phyloP scores from a whole-genome alignment of 768 basidiomycete genomes.

The Agaricus blazei region DNA sequence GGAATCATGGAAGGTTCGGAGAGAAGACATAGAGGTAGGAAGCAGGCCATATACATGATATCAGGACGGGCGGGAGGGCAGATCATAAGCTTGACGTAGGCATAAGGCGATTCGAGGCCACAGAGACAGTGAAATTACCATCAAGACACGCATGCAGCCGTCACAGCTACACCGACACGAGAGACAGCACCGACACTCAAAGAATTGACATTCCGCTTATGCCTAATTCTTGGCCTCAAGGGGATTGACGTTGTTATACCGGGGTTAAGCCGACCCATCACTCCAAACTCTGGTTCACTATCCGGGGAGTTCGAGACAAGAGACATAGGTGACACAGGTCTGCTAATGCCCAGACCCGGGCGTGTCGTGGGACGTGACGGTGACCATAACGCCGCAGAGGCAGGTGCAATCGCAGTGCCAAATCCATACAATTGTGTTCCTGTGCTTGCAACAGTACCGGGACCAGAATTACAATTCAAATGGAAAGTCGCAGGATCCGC shows the following conservation, averaged over 20 bases:
- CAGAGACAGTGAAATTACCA: background rate
- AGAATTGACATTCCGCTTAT: background rate
- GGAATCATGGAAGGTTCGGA: background rate
- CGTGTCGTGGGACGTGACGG: background rate
- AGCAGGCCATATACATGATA: background rate
- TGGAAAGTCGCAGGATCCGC: background rate
- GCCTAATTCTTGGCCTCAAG: background rate
- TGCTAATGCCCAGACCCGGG: background rate
- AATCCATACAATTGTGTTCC: background rate
- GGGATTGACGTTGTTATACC: too few relatives aligned
- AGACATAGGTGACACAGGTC: conserved; percentile 1
- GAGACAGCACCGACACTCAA: background rate
- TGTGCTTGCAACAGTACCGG: background rate
- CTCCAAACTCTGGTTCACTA: conserved; percentile 1
- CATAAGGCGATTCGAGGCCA: background rate
- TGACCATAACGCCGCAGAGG: conserved; percentile 5
- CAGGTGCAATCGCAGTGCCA: conserved; percentile 6
- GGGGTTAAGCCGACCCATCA: background rate
- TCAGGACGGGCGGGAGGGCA: background rate
- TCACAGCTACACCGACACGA: background rate
- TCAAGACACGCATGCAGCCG: conserved; percentile 9
- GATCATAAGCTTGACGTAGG: background rate
- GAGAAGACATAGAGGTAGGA: background rate
- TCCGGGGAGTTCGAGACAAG: conserved; percentile 1
- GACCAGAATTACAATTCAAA: background rate